Conservation (phyloP, 2,329 filamentous ascomycete species). For the Fusarium gaditjirri region DNA sequence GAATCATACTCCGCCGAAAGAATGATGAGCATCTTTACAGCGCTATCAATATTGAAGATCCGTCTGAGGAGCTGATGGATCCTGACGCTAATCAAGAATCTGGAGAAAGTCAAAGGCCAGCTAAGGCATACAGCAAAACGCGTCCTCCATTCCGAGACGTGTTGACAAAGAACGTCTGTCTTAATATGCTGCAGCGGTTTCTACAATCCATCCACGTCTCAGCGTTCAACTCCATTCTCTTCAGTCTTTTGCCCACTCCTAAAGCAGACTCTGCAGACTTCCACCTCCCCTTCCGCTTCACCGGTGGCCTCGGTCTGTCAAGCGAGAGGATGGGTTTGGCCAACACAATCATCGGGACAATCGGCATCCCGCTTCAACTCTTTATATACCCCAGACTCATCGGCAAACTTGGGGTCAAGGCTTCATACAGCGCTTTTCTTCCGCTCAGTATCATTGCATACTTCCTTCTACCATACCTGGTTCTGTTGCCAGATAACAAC, state of each 20-base stretch:
- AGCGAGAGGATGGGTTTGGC: conserved; percentile 78
- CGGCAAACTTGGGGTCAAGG: conserved; percentile 13
- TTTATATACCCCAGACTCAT: conserved; percentile 32
- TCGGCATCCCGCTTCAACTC: conserved; percentile 73
- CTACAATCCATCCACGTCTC: conserved; percentile 78
- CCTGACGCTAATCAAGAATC: neutral
- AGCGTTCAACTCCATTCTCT: conserved; percentile 80
- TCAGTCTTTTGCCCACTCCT: conserved; percentile 79
- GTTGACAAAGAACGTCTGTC: conserved; percentile 64
- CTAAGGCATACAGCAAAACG: conserved; percentile 53
- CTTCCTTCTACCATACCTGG: conserved; percentile 73
- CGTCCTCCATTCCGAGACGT: conserved; percentile 64
- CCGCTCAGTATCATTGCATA: conserved; percentile 71
- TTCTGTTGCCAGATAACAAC: conserved; percentile 52
- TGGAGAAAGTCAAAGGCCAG: neutral
- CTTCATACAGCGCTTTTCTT: conserved; percentile 19
- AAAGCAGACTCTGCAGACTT: conserved; percentile 60
- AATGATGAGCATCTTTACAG: neutral
- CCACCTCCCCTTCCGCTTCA: conserved; percentile 69
- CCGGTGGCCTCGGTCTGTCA: conserved; percentile 79
- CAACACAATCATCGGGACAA: conserved; percentile 78
- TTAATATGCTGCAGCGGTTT: conserved; percentile 72
- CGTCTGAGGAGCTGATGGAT: neutral
- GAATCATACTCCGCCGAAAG: neutral
- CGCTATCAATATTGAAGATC: neutral